Base-by-base conservation (phyloP, 805 yeast genomes). In the Wickerhamiella lipophila region DNA sequence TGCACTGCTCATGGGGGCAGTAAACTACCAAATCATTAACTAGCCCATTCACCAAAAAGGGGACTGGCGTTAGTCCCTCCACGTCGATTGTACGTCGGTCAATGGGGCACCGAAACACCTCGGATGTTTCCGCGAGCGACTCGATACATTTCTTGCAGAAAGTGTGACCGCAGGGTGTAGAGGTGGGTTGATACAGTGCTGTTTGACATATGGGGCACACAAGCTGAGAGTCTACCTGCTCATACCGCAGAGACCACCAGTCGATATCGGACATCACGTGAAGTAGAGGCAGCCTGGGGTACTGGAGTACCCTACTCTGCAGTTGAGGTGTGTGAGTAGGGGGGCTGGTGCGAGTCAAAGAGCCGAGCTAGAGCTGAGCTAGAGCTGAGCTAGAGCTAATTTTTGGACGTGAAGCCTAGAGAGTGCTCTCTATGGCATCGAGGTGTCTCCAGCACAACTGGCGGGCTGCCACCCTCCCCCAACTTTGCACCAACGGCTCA, bases 161-260 rank as follows among this genome's bases (percentile, higher is more conserved):
- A 0, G 82, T 77, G 58, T 80, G 86, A 1, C 83, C 82, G 63
- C 87, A 80, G 1, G 68, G 60, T 1, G 86, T 81, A 5, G 79
- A 74, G 53, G 72, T 66, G 0, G 87, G 86, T 30, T 69, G 68
- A 6, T 77, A 68, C 53, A 80, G 74, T 4, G 83, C 82, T 35
- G 73, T 72, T 52, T 76, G 79, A 60, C 87, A 80, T n/a, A 80
- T 75, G 3, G 86, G 84, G 55, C 87, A 74, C 6, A 54, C 42
- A 19, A 62, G 58, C 44, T 61, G 63, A 36, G 62, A 61, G 40
- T 53, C 54, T 15, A 49, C 22, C 26, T 52, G 35, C 39, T 43
- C 55, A 47, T 62, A 63, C 9, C 57, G 57, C 35, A 62, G 50
- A 15, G 51, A 44, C 61, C 63, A 56, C 56, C 58, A 55, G 53